Evolutionary conservation across 768 basidiomycete genomes (phyloP).

Genomic region (Lactifluus piperatus): DNA sequence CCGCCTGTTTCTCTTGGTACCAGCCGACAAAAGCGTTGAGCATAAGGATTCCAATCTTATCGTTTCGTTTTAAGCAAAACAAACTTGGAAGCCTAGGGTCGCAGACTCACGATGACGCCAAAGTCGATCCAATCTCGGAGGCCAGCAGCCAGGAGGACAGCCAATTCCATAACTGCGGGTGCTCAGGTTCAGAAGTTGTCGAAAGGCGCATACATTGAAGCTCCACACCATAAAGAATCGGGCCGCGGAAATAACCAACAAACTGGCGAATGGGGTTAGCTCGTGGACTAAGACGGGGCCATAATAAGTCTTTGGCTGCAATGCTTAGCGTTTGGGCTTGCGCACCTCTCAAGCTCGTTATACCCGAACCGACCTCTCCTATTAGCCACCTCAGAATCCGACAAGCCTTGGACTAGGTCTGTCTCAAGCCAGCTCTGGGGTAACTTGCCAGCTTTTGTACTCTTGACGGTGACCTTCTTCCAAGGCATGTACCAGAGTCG

Average conservation of each 20-base stretch:
- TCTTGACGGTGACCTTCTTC: conserved; percentile 30
- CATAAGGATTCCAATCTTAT: conserved; percentile 33
- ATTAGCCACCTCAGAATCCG: conserved; percentile 27
- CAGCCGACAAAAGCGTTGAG: conserved; percentile 38
- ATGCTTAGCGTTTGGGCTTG: background rate
- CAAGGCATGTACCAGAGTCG: conserved; percentile 40
- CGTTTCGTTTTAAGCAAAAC: background rate
- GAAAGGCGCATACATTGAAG: background rate
- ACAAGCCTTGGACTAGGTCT: conserved; percentile 31
- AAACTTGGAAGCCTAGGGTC: background rate
- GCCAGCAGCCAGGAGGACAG: conserved; percentile 37
- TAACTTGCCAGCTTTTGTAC: conserved; percentile 27
- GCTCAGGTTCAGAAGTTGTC: background rate
- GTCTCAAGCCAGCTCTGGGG: conserved; percentile 36
- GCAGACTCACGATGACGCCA: conserved; percentile 35
- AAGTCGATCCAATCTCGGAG: conserved; percentile 42
- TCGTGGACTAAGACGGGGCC: conserved; percentile 24
- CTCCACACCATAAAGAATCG: conserved; percentile 29
- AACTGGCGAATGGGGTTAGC: conserved; percentile 39
- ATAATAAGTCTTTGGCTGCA: background rate
- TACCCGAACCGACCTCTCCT: conserved; percentile 32
- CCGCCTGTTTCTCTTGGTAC: conserved; percentile 44
- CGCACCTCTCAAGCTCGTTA: conserved; percentile 36
- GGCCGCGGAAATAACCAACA: conserved; percentile 36
- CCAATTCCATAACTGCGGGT: conserved; percentile 36